Evolutionary conservation across 495 filamentous ascomycete genomes (phyloP), one percentile per base, ranked within the genome.

Genomic region (Lophiotrema nucula): DNA sequence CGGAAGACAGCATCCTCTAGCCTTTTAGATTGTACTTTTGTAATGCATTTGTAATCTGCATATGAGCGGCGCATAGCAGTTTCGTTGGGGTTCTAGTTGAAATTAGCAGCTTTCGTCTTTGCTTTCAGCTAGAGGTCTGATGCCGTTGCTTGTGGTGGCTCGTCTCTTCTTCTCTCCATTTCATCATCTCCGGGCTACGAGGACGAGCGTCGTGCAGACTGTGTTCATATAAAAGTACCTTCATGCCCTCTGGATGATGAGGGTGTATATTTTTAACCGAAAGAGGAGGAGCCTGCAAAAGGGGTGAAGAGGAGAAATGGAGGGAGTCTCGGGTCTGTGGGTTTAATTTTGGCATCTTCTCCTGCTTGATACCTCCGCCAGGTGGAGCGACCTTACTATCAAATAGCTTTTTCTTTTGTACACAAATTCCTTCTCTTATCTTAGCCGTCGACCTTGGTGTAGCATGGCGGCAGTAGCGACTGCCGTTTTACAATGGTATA

Each of bases 1-100:
- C 58, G 24, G 27, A 24, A 25, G 44, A 41, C 28, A 33, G 42
- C 49, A 43, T 48, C 43, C 15, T 31, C 56, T n/a, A n/a, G n/a
- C 38, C 51, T 49, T 62, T 47, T 56, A 62, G 58, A 56, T 43
- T 62, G 58, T 62, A 62, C 58, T 56, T 62, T 61, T 56, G 52
- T 62, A 62, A 62, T 62, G 44, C 24, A 46, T 46, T 56, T 62
- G 58, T 62, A 62, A 62, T 62, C 58, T 56, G 58, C 58, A 62
- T 62, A 35, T 31, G 15, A 49, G 57, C 48, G 38, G 31, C 31
- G 15, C 15, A 15, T n/a, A n/a, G n/a, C n/a, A n/a, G n/a, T n/a
- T n/a, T n/a, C n/a, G n/a, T n/a, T n/a, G n/a, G n/a, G n/a, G n/a
- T n/a, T n/a, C n/a, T n/a, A n/a, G n/a, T n/a, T n/a, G n/a, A n/a